Base-by-base conservation (phyloP, 495 filamentous ascomycete genomes). In the Beverwykella pulmonaria region DNA sequence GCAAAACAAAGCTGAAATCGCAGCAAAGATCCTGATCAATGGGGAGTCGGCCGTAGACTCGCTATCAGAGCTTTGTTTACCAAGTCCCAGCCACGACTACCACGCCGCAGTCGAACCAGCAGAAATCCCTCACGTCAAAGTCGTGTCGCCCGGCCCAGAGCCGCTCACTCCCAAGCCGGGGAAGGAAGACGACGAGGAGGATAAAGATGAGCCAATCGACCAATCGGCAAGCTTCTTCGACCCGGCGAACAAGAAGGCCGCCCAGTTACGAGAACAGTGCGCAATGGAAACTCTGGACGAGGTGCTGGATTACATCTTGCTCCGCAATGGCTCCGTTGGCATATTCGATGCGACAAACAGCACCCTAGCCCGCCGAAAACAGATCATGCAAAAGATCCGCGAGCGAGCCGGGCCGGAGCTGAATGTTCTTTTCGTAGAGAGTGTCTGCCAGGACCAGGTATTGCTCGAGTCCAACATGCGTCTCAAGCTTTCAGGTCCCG, bases 311-410 rank as follows among this genome's bases (percentile, higher is more conserved):
- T 98, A 92, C 72, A 85, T 98, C 39, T 78, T 98, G 34, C 81
- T 88, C 25, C 78, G 87, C 56, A 89, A 88, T 20, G 94, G 94
- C 46, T 92, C 92, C 53, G 89, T 98, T n/a, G 94, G 94, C n/a
- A 97, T 98, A 65, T 84, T 97, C 19, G 93, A 98, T 79, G 93
- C 93, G 9, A 98, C 94, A 1, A 98, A 98, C 79, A 97, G 92
- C 78, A 98, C 93, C 0, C 82, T 93, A 56, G 83, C 90, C 60
- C 88, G 94, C 22, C 83, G 94, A 49, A 88, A 95, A 75, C 83
- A 88, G 1, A 82, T 98, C 25, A 90, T 96, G 63, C 84, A 93
- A 39, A 87, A 87, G 62, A 90, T 98, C 72, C 88, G 91, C 57
- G 79, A 87, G 52, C 84, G 90, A 52, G 93, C 94, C 65, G 93